Base-by-base conservation (phyloP, 2,329 filamentous ascomycete genomes). In the Talaromyces sp. region DNA sequence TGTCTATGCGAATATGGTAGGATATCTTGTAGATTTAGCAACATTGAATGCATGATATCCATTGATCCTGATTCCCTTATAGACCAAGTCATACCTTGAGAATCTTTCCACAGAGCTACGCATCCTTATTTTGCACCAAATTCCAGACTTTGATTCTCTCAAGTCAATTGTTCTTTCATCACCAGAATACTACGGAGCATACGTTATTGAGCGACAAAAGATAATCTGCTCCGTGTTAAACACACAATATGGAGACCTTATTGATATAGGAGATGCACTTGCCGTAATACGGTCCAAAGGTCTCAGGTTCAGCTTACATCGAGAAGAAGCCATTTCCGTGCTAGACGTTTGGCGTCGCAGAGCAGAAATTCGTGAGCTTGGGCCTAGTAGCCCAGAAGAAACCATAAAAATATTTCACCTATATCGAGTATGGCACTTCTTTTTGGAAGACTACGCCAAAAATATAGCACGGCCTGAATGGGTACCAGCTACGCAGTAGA, bases 91-190 rank as follows among this genome's bases (percentile, higher is more conserved):
- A 24, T 50, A 19, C 9, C 27, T 57, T 7, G 43, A 57, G 17
- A 50, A 32, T 19, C 19, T 58, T 11, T 46, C 56, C 19, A 41
- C 31, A n/a, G 56, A 58, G 56, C 21, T 58, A 26, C 21, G 50
- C 2, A 31, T 41, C 17, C 46, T 52, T 17, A 58, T 58, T 17
- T 21, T 58, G 9, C 29, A 38, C 11, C n/a, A 58, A 7, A 43
- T 58, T 27, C 49, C 56, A 2, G 56, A 58, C 19, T 50, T 31
- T 8, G 21, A 46, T 24, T 58, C 56, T 52, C 56, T 58, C 17
- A 35, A 53, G 24, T 58, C 56, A 14, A 41, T 58, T 35, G 31
- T 58, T 11, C 32, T 41, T 43, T 52, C 56, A 53, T 58, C 56
- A 8, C 31, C n/a, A 11, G 14, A 27, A 52, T 43, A 27, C 13